phyloP scores from a whole-genome alignment of 208 protist genomes.

The Acanthamoeba healyi region DNA sequence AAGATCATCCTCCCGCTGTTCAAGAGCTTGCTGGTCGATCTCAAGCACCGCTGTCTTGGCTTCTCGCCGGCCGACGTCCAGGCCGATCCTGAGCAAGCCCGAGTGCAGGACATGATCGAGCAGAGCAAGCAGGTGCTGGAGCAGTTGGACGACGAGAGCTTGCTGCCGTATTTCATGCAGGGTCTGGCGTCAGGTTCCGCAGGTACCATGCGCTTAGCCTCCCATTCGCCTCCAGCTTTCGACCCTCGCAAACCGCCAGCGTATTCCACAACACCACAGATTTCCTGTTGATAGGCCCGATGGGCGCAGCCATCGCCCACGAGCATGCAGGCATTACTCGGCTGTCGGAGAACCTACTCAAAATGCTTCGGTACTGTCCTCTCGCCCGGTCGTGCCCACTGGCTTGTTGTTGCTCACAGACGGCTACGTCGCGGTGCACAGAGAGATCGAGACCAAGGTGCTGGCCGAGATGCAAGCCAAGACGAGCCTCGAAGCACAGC shows the following conservation, averaged over 20 bases:
- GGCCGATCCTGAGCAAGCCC: not conserved
- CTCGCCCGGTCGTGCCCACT: not conserved
- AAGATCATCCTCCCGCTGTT: constrained; percentile 71
- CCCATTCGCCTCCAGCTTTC: too few species aligned
- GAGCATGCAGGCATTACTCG: constrained; percentile 29
- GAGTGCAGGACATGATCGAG: constrained; percentile 24
- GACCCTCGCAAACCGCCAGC: not conserved
- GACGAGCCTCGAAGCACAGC: constrained; percentile 24
- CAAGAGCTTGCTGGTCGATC: constrained; percentile 53
- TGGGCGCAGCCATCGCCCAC: constrained; percentile 53
- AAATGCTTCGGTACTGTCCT: not conserved
- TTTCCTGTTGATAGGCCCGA: constrained; percentile 35
- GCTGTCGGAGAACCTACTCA: not conserved
- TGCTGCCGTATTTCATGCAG: constrained; percentile 72
- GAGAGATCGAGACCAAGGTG: constrained; percentile 51
- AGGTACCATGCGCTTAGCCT: not conserved
- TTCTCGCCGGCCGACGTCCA: not conserved
- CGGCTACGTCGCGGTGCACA: not conserved
- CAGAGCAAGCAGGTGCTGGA: constrained; percentile 59
- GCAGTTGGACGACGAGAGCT: constrained; percentile 42
- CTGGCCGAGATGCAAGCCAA: constrained; percentile 57
- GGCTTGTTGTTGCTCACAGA: not conserved
- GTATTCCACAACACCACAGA: not conserved
- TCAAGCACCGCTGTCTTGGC: constrained; percentile 29
- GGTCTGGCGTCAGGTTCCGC: not conserved